Evolutionary conservation across 2,329 filamentous ascomycete genomes (phyloP).

Genomic region (Endothia cerciana): DNA sequence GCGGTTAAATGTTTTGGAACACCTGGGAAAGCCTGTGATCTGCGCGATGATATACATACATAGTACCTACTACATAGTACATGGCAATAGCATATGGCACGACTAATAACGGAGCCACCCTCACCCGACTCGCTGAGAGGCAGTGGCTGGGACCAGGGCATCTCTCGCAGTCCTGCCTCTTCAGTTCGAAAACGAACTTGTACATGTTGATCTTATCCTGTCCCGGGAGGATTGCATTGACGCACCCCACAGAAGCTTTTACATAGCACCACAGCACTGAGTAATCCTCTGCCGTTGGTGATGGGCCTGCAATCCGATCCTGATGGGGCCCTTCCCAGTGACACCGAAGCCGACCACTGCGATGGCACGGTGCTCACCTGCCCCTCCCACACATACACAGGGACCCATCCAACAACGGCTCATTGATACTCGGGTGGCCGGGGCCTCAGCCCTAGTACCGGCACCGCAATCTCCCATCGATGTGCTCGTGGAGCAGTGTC

Average conservation of each 20-base stretch:
- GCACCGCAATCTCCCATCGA: no score
- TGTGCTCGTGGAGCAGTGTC: no score
- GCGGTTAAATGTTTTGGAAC: background rate
- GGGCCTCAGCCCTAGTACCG: no score
- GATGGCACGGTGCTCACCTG: no score
- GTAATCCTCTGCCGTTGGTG: background rate
- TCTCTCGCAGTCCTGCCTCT: background rate
- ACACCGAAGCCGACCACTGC: background rate
- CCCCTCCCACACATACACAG: no score
- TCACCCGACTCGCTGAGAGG: background rate
- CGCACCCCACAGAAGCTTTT: conserved; percentile 5
- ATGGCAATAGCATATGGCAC: no score
- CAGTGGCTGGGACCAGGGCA: background rate
- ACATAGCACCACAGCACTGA: background rate
- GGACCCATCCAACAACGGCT: no score
- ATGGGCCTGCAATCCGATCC: background rate
- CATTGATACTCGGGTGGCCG: no score
- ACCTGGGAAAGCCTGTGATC: no score
- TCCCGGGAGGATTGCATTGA: conserved; percentile 7
- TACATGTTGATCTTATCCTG: background rate
- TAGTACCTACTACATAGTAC: no score
- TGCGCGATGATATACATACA: no score
- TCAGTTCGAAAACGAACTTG: no score
- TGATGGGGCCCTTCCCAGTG: background rate
- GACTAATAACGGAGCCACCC: background rate